Evolutionary conservation across 2,329 filamentous ascomycete species (phyloP), one percentile per base, ranked within the genome.

Genomic region (Paramyrothecium roridum): DNA sequence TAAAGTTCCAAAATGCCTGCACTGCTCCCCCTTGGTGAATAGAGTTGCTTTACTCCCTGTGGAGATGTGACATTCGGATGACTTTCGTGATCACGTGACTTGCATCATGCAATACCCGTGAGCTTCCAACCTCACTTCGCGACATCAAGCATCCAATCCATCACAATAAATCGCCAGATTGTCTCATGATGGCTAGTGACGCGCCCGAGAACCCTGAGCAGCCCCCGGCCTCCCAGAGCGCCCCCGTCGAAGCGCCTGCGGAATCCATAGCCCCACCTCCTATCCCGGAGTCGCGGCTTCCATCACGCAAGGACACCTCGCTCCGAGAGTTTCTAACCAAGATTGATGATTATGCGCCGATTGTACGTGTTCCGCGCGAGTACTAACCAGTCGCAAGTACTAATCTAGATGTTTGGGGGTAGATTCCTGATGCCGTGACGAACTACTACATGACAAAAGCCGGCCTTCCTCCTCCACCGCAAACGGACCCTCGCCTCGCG

Each of bases 261-360:
- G 61, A 54, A 3, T 75, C 80, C 52, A 75, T 80, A 52, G 70
- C 82, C 50, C 77, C 76, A 45, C 70, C 80, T 74, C 7, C 72
- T 19, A 6, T 43, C n/a, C 37, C 80, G 7, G 87, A 90, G 56
- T 73, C 86, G 45, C 85, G 83, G 66, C 77, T 90, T 60, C 87
- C 89, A 1, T 87, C 88, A 52, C 91, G 92, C 70, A 98, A 98
- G 75, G 95, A 99, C 75, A 88, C 89, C 20, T 96, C 90, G 43
- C 77, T 99, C 61, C 89, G 93, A 68, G 93, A 98, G 73, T 97
- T 99, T 69, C 74, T 99, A 19, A 83, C 84, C 61, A 97, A 96
- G 80, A 98, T 99, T 88, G 95, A 99, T 70, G 95, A 99, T 67
- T 98, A 95, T 74, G 92, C 95, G 57, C 95, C 95, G 12, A 96